phyloP scores from a whole-genome alignment of 441 rosid species.

The Adansonia grandidieri region DNA sequence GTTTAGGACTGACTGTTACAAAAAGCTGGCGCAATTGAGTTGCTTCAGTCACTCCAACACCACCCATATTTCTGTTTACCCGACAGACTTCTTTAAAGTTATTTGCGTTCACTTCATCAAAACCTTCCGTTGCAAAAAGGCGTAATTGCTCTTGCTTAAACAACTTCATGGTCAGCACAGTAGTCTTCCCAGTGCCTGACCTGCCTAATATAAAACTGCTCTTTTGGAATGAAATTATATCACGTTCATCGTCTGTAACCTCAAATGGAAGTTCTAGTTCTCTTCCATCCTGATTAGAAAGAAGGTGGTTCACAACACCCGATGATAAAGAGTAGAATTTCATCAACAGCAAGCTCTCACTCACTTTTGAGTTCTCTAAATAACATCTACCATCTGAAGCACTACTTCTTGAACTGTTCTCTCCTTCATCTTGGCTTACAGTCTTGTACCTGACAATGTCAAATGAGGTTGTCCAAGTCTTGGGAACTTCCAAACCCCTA shows the following conservation, averaged over 20 bases:
- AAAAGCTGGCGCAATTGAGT: slow-evolving; percentile 49
- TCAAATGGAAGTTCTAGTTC: slow-evolving; percentile 58
- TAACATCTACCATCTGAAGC: slow-evolving; percentile 27
- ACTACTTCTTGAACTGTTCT: background rate
- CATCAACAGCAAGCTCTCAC: slow-evolving; percentile 54
- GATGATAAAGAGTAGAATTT: slow-evolving; percentile 56
- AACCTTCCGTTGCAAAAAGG: slow-evolving; percentile 36
- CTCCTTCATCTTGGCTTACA: slow-evolving; percentile 15
- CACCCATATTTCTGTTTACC: slow-evolving; percentile 17
- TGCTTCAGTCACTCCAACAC: slow-evolving; percentile 20
- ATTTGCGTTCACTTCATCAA: slow-evolving; percentile 18
- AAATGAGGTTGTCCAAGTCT: slow-evolving; percentile 39
- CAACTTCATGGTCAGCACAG: slow-evolving; percentile 52
- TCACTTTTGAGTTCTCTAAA: slow-evolving; percentile 47
- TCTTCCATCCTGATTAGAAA: slow-evolving; percentile 40
- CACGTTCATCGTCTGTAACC: slow-evolving; percentile 46
- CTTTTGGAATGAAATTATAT: slow-evolving; percentile 38
- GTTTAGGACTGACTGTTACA: slow-evolving; percentile 52
- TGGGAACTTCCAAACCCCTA: slow-evolving; percentile 55
- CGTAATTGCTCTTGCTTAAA: slow-evolving; percentile 43
- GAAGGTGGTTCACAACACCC: slow-evolving; percentile 43
- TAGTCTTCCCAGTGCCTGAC: slow-evolving; percentile 71
- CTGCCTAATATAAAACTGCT: slow-evolving; percentile 59
- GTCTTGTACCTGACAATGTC: slow-evolving; percentile 36
- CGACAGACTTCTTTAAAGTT: background rate